A percentile compares a stretch with the other conserved stretches of the same genome.
Evolutionary conservation across 495 filamentous ascomycete species (phyloP).

Genomic region (Cairneyella variabilis): DNA sequence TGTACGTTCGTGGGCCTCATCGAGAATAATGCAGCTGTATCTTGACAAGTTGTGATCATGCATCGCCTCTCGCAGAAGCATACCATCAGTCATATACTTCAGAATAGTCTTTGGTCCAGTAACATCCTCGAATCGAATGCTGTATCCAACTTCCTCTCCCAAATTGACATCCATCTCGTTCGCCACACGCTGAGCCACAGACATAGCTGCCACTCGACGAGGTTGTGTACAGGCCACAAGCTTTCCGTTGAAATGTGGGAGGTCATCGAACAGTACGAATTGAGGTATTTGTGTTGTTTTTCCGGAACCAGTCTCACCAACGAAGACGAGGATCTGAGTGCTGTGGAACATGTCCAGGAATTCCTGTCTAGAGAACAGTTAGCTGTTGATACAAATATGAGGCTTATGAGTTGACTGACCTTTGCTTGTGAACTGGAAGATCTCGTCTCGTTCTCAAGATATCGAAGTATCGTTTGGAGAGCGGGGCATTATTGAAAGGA

Average conservation of each 20-base stretch:
- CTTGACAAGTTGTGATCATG: slow-evolving; percentile 85
- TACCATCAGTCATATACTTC: slow-evolving; percentile 99
- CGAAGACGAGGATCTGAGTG: slow-evolving; percentile 94
- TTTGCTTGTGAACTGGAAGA: slow-evolving; percentile 85
- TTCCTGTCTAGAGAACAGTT: slow-evolving; percentile 60
- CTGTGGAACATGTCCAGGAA: slow-evolving; percentile 90
- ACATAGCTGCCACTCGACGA: slow-evolving; percentile 97
- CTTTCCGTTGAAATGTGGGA: slow-evolving; percentile 78
- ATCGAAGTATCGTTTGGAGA: slow-evolving; percentile 81
- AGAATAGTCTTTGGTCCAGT: slow-evolving; percentile 86
- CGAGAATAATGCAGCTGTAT: slow-evolving; percentile 97
- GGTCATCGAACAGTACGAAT: slow-evolving; percentile 95
- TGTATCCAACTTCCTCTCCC: slow-evolving; percentile 97
- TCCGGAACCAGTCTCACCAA: slow-evolving; percentile 98
- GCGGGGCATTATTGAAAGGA: slow-evolving; percentile 71
- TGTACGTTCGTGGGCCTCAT: slow-evolving; percentile 96
- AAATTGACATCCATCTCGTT: slow-evolving; percentile 92
- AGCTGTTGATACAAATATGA: not conserved
- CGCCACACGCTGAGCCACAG: slow-evolving; percentile 96
- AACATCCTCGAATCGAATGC: slow-evolving; percentile 97
- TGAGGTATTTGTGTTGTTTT: slow-evolving; percentile 99
- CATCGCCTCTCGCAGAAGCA: slow-evolving; percentile 98
- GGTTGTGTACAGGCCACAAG: slow-evolving; percentile 97
- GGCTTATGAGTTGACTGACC: slow-evolving; percentile 45
- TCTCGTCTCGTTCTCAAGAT: slow-evolving; percentile 81